These are phyloP conservation scores for Fusarium pseudonygamai DNA, from an alignment of 2,329 filamentous ascomycete genomes.

Conservation along the genomic window DNA sequence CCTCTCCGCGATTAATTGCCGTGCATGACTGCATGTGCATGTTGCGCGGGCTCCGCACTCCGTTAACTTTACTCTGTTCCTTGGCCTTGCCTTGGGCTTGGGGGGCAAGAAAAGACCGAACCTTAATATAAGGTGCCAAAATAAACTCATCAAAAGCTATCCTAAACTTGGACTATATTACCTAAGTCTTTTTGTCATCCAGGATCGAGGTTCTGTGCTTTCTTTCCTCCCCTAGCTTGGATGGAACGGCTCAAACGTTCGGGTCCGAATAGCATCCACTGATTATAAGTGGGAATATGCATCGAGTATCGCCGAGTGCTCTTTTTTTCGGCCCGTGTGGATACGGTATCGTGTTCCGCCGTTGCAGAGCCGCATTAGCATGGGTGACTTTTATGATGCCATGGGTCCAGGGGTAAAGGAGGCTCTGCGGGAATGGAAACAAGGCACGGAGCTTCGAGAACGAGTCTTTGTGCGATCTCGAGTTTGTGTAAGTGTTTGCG, in stretches of 20 bases:
- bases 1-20: conserved; percentile 18
- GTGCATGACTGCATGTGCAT: conserved; percentile 13
- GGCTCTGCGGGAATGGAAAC: conserved; percentile 20
- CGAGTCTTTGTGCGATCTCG: not conserved
- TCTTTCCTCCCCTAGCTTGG: no score
- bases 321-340: conserved; percentile 29
- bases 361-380: conserved; percentile 32
- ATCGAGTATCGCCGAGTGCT: conserved; percentile 28
- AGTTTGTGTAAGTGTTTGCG: not conserved
- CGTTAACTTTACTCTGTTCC: conserved; percentile 10
- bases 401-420: conserved; percentile 21
- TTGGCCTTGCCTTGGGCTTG: not conserved
- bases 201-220: no score
- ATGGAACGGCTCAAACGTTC: conserved; percentile 14
- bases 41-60: not conserved
- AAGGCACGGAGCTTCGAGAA: not conserved
- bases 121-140: no score
- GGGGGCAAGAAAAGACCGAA: no score
- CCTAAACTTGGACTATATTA: no score
- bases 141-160: no score
- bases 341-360: conserved; percentile 12
- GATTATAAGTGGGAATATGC: conserved; percentile 1
- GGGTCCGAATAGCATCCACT: conserved; percentile 24
- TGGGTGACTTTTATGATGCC: not conserved
- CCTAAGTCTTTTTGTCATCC: no score